These are phyloP conservation scores for Gnomoniopsis sp. DNA, from an alignment of 2,329 filamentous ascomycete species.

Conservation along the genomic window DNA sequence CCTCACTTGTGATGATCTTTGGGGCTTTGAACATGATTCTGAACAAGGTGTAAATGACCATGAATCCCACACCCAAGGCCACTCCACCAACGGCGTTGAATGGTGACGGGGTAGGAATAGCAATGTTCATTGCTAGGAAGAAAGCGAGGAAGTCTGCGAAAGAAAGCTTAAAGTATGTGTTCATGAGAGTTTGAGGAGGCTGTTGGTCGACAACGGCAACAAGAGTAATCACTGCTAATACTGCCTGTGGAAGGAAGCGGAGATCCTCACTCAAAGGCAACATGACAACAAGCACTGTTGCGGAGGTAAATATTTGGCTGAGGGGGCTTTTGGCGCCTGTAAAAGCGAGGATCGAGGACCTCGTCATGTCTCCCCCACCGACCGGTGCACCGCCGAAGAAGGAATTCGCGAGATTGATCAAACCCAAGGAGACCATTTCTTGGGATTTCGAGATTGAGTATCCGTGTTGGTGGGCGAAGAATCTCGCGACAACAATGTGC, in stretches of 20 bases:
- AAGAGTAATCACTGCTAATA: not conserved
- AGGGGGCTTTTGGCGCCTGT: conserved; percentile 9
- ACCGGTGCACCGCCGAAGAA: conserved; percentile 9
- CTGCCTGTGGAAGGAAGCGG: conserved; percentile 3
- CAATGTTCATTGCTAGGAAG: conserved; percentile 7
- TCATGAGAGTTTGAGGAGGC: conserved; percentile 4
- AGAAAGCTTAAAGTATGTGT: conserved; percentile 7
- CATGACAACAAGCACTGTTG: conserved; percentile 5
- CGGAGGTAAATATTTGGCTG: conserved; percentile 6
- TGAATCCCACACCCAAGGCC: not conserved
- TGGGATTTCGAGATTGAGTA: conserved; percentile 5
- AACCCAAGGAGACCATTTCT: conserved; percentile 8
- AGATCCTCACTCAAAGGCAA: not conserved
- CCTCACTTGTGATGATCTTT: not conserved
- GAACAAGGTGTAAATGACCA: conserved; percentile 5
- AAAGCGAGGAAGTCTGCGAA: conserved; percentile 10
- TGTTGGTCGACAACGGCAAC: conserved; percentile 8
- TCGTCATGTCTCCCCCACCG: conserved; percentile 9
- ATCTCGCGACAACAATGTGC: conserved; percentile 4
- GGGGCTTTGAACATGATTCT: conserved; percentile 7
- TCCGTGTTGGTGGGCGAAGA: conserved; percentile 5
- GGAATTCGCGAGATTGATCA: not conserved
- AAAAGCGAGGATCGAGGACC: conserved; percentile 1
- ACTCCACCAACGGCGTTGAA: not conserved
- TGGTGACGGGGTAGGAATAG: not conserved